Base-by-base conservation (phyloP, 331 rosid species). In the Quercus tomentella region DNA sequence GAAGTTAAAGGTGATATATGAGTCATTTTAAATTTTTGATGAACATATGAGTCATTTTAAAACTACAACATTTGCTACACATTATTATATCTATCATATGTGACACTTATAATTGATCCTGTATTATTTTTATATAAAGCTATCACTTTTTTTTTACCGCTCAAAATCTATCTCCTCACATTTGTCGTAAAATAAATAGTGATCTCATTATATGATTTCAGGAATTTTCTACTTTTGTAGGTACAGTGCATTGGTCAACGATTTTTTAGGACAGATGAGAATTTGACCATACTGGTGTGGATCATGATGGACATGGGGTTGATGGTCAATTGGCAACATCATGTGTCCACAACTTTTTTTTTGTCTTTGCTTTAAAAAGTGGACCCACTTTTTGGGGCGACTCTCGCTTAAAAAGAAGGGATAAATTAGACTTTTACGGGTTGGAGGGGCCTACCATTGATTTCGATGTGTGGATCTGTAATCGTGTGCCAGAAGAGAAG, bases 381-480 rank as follows among this genome's bases (percentile, higher is more conserved):
- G 86, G 69, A 20, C 86, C 88, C 73, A 78, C 74, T 77, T 85
- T 85, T 87, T 85, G 82, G 78, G 82, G 1, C 17, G 78, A 82
- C 88, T 62, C 30, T 25, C 63, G 54, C 73, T 68, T 68, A 26
- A 31, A 83, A 83, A 83, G 71, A 66, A 21, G 63, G 22, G 70
- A 31, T 33, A 35, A 33, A 3, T 17, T 35, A 8, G 4, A 1
- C 1, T 9, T 35, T 9, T 17, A 12, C 5, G 15, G 22, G 70
- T 15, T 28, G 30, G 17, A 2, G 70, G 70, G 41, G 12, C 41
- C 70, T 63, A 49, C 54, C 54, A 28, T 60, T 2, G 70, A 3
- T 33, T 67, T 67, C 72, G n/a, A 4, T 9, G 51, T 8, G 17
- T 4, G 26, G 17, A 35, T n/a, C 26, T 35, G 4, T 49, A 49